phyloP scores from a whole-genome alignment of 2,329 filamentous ascomycete species.

The Ophiocordyceps unilateralis region DNA sequence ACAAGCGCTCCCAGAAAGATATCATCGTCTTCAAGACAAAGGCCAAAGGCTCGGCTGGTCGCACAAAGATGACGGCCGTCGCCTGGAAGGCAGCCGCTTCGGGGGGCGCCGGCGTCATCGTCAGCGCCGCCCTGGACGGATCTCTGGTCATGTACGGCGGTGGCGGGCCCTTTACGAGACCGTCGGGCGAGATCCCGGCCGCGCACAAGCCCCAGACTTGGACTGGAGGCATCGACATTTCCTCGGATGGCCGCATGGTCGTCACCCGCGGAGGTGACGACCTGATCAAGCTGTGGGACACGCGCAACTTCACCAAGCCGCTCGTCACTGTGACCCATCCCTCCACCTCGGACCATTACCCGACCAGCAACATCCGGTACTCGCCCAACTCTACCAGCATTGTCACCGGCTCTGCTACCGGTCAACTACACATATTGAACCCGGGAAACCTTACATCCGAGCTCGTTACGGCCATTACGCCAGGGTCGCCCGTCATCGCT shows the following conservation, averaged over 20 bases:
- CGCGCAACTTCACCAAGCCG: conserved; percentile 82
- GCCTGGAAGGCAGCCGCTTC: conserved; percentile 66
- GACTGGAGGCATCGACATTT: conserved; percentile 86
- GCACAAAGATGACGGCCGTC: conserved; percentile 86
- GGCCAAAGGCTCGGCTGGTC: conserved; percentile 70
- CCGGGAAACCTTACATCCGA: conserved; percentile 78
- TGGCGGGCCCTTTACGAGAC: conserved; percentile 69
- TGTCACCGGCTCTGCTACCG: conserved; percentile 72
- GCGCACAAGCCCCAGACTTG: conserved; percentile 73
- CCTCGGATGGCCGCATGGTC: conserved; percentile 74
- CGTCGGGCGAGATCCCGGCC: conserved; percentile 65
- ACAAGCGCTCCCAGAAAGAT: conserved; percentile 76
- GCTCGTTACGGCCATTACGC: conserved; percentile 75
- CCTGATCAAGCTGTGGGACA: conserved; percentile 92
- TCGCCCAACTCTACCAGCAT: conserved; percentile 70
- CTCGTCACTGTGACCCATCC: conserved; percentile 62
- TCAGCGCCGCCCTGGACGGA: conserved; percentile 74
- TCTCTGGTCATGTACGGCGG: conserved; percentile 84
- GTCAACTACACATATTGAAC: conserved; percentile 83
- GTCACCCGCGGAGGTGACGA: conserved; percentile 85
- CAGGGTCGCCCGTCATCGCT: conserved; percentile 63
- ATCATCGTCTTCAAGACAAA: conserved; percentile 93
- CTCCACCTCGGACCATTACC: conserved; percentile 70
- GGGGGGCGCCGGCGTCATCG: conserved; percentile 62
- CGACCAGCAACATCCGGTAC: conserved; percentile 77